Base-by-base conservation (phyloP, 257 asterid genomes). In the Nicotiana noctiflora region DNA sequence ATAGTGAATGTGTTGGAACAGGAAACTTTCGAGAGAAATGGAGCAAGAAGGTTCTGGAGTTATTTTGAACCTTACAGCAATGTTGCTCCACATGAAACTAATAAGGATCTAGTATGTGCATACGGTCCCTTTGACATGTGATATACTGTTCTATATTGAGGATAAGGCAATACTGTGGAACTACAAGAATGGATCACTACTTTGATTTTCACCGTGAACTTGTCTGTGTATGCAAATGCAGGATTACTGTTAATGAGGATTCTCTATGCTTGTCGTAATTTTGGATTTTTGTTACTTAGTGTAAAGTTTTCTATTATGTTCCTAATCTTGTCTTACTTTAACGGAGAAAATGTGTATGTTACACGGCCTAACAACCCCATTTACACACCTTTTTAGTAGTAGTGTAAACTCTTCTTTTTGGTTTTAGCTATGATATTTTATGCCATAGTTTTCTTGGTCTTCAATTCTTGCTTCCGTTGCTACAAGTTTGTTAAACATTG, bases 41-140 rank as follows among this genome's bases (percentile, higher is more conserved):
- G 91, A 57, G 94, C 96, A 52, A 83, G 86, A 65, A 88, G 88
- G 88, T 95, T 95, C 85, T 95, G 99, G 98, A 90, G 83, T 89
- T 94, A 95, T 87, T 93, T 95, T 80, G 95, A 90, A 76, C 83
- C 86, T 75, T 92, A 89, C 85, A 83, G 82, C 37, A 83, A 84
- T 70, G 80, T 83, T 57, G 81, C 90, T 62, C 86, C 82, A 77
- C 78, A 82, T 77, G 91, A 88, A 81, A 84, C 81, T 85, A 92
- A 87, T 40, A 82, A 84, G 77, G 89, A 92, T 63, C 77, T 79
- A 80, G 99, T 95, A 87, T 67, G 91, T 68, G 49, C 55, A 68
- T 60, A 67, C 10, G 25, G 74, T 85, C 68, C 79, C 21, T 59
- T 49, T 57, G 61, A 1, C 78, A 14, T 46, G 40, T 4, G 60